Evolutionary conservation across 164 flowering plant species (phyloP), one percentile per base, ranked within the genome.

Genomic region (Tinospora cordifolia): DNA sequence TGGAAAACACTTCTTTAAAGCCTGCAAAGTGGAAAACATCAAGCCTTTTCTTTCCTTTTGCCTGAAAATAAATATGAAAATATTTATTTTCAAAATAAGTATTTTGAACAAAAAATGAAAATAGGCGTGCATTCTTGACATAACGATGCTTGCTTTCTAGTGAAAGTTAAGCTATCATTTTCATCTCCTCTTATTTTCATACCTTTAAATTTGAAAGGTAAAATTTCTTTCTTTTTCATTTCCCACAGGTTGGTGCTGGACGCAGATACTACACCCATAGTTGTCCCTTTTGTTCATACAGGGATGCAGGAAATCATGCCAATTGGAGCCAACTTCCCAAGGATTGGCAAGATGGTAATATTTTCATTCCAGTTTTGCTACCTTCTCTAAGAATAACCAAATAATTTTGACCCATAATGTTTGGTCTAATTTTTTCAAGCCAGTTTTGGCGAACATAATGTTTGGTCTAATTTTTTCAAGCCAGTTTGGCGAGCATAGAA

Each of bases 221-320:
- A 30, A 30, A 60, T 36, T 59, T 10, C 40, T 62, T 15, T 10
- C 24, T 60, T 19, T 22, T 26, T 15, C 30, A 24, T 58, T 58
- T 21, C 34, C 59, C 10, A 22, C 83, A 94, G 99, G 84, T 81
- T 94, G 87, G 78, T 94, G 67, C 68, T 90, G 73, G 97, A 92
- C 76, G 88, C 97, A 8, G 95, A 92, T 72, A 79, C 60, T 44
- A 72, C 77, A 17, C 99, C 99, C 3, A 72, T 87, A 14, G 97
- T 94, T 66, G 75, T 94, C 57, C 99, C 97, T 13, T 90, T 94
- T 82, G 97, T 89, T 62, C 97, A 94, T 76, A 76, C 89, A 27
- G 99, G 99, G 58, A 92, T 94, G 99, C 96, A 92, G 70, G 96
- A 92, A 8, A 81, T 92, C 71, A 89, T 94, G 97, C 99, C 99